These are phyloP conservation scores for Mycena olivaceomarginata DNA, from an alignment of 768 basidiomycete species.

Conservation along the genomic window DNA sequence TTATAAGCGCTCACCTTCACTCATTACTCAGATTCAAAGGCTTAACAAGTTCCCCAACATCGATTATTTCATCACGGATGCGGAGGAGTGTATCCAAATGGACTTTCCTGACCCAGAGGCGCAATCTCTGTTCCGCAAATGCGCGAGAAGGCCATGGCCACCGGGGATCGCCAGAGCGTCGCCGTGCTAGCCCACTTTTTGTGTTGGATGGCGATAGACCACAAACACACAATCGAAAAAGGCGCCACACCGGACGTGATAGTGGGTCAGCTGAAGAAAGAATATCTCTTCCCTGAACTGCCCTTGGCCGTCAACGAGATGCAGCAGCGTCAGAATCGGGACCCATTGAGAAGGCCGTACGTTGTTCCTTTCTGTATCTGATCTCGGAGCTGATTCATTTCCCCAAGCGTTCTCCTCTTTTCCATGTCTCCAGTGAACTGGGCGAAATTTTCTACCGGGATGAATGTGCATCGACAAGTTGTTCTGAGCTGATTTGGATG, in stretches of 20 bases:
- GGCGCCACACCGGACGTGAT: constrained; percentile 15
- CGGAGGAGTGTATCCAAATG: background rate
- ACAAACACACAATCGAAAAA: background rate
- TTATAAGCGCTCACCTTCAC: constrained; percentile 13
- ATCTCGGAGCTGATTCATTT: background rate
- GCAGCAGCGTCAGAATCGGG: constrained; percentile 33
- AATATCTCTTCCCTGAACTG: constrained; percentile 31
- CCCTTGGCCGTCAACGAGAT: constrained; percentile 28
- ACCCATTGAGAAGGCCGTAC: constrained; percentile 32
- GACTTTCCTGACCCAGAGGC: constrained; percentile 30
- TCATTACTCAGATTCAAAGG: background rate
- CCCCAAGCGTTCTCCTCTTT: background rate
- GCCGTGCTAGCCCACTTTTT: constrained; percentile 38
- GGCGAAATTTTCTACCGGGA: constrained; percentile 19
- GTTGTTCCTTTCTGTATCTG: background rate
- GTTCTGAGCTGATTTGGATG: constrained; percentile 7
- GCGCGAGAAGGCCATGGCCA: constrained; percentile 42
- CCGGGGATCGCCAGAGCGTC: constrained; percentile 30
- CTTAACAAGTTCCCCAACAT: constrained; percentile 7
- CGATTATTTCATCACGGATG: constrained; percentile 17
- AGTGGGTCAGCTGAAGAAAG: constrained; percentile 31
- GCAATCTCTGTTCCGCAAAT: constrained; percentile 23
- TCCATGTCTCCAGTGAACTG: constrained; percentile 29
- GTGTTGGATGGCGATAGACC: constrained; percentile 23
- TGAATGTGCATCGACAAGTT: constrained; percentile 20